Conservation (phyloP, 129 eudicot genomes). For the Ambrosia trifida region DNA sequence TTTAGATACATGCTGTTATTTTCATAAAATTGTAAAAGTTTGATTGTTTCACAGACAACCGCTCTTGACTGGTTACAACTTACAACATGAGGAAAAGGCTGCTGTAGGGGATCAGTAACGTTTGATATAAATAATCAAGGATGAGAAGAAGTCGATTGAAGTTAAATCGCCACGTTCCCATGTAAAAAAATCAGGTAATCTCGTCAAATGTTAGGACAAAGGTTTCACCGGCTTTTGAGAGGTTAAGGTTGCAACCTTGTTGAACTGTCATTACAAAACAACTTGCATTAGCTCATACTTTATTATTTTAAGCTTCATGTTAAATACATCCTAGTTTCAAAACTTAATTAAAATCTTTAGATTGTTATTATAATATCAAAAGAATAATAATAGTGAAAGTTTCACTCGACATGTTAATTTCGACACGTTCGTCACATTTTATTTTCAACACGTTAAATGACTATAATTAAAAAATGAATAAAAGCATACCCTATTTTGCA, state of each 20-base stretch:
- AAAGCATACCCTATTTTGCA: conserved; percentile 57
- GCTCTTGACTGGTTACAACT: conserved; percentile 29
- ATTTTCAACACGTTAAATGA: background rate
- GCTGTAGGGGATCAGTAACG: conserved; percentile 7
- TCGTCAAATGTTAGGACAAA: conserved; percentile 39
- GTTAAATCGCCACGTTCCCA: conserved; percentile 32
- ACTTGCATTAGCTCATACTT: background rate
- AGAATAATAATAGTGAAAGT: background rate
- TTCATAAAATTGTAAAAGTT: background rate
- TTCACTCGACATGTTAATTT: background rate
- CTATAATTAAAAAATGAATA: background rate
- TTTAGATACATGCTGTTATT: conserved; percentile 29
- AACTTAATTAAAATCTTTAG: background rate
- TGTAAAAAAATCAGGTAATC: conserved; percentile 27
- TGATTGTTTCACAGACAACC: conserved; percentile 24
- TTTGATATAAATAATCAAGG: background rate
- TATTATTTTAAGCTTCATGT: background rate
- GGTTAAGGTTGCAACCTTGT: conserved; percentile 62
- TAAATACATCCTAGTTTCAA: background rate
- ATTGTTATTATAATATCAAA: background rate
- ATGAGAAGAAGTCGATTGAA: conserved; percentile 15
- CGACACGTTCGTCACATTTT: background rate
- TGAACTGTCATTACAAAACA: conserved; percentile 59
- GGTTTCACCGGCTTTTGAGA: conserved; percentile 49
- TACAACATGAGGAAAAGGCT: conserved; percentile 31